Evolutionary conservation across 805 yeast genomes (phyloP), one percentile per base, ranked within the genome.

Genomic region (Metschnikowia noctiluminum): DNA sequence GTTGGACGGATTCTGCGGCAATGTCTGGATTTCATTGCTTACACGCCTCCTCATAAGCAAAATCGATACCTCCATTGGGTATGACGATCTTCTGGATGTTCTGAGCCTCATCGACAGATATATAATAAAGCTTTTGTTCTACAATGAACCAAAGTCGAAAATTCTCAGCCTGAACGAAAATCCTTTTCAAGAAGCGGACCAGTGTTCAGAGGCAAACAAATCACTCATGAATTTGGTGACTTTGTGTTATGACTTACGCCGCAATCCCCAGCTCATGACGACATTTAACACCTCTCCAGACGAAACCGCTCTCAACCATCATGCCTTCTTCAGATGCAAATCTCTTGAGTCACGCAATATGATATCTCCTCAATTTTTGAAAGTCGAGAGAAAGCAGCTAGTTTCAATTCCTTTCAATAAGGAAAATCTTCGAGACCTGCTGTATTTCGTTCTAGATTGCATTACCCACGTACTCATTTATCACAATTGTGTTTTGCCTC

Each of bases 281-380:
- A 65, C 69, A 3, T 73, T 71, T 56, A 73, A 73, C 51, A 64
- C 72, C 10, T 67, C 73, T 43, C 79, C 78, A 0, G 79, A 74
- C 47, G 78, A 74, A 53, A 70, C 77, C n/a, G 72, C 77, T 12
- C 65, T 53, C 50, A 63, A 70, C 49, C 74, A 71, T 49, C 62
- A 63, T 40, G 57, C 65, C 61, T 69, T 69, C 38, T 45, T 62
- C 41, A 59, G 51, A 38, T 44, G 60, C 27, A 46, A 54, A 7
- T 39, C 49, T 12, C 52, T 56, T 3, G 43, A 44, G 7, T 61
- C 73, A 1, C 39, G 57, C 15, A 46, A 46, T 8, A 61, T 62
- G 42, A 65, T 73, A 31, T 53, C 56, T 35, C 77, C 77, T 1
- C 48, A 44, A n/a, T 48, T 70, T n/a, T 64, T 58, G 49, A 48